Conservation (phyloP, 345 rosid genomes). For the Moringa oleifera region DNA sequence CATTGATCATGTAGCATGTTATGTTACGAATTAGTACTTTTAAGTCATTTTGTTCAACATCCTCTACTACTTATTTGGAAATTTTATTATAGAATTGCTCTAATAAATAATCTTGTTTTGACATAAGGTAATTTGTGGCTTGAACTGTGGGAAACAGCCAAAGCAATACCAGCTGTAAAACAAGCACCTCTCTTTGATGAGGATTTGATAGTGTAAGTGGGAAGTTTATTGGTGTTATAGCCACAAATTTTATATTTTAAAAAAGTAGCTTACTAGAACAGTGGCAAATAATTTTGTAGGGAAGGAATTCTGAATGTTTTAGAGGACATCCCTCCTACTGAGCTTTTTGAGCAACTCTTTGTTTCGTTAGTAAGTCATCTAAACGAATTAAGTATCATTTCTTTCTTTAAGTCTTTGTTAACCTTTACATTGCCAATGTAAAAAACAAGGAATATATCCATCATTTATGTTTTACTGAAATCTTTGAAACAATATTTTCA, state of each 20-base stretch:
- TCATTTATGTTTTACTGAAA: too few relatives aligned
- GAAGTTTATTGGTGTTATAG: constrained; percentile 4
- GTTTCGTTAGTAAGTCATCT: constrained; percentile 64
- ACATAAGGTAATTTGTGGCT: constrained; percentile 88
- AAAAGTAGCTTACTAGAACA: constrained; percentile 5
- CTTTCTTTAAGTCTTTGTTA: background rate
- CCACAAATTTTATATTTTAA: constrained; percentile 7
- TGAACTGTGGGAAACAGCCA: constrained; percentile 92
- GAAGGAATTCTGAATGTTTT: constrained; percentile 78
- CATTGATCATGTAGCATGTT: background rate
- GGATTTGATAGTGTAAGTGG: constrained; percentile 92
- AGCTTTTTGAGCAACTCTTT: constrained; percentile 78
- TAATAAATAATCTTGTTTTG: background rate
- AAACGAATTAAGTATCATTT: background rate
- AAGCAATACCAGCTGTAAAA: constrained; percentile 80
- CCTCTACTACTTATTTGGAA: background rate
- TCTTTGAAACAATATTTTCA: too few relatives aligned
- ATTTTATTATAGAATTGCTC: background rate
- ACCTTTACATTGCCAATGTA: background rate
- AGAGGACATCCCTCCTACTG: constrained; percentile 67
- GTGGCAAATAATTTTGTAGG: constrained; percentile 35
- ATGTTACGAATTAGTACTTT: background rate
- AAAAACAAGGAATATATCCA: background rate
- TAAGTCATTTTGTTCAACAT: too few relatives aligned
- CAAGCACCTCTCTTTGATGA: constrained; percentile 90